These are phyloP conservation scores for Nannochloris sp. DNA, from an alignment of 139 green algal species.

Conservation along the genomic window DNA sequence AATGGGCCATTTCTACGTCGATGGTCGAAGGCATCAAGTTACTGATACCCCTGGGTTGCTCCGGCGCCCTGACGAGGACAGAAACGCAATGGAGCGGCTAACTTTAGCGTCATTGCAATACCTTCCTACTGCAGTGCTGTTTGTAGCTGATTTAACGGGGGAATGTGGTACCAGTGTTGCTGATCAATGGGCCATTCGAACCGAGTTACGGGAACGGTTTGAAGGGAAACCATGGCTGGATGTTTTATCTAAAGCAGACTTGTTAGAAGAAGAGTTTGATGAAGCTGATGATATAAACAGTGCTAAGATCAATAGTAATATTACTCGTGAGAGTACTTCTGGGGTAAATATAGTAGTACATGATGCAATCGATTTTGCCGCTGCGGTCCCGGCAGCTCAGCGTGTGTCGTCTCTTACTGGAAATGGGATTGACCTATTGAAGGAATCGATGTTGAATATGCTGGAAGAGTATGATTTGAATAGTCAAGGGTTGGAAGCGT, in stretches of 20 bases:
- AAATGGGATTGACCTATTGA: slow-evolving; percentile 53
- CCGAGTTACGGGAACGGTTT: slow-evolving; percentile 60
- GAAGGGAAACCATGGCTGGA: slow-evolving; percentile 82
- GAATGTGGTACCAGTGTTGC: slow-evolving; percentile 76
- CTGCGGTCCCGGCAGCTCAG: slow-evolving; percentile 39
- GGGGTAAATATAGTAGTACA: not conserved
- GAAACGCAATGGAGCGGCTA: slow-evolving; percentile 94
- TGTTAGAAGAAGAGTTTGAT: slow-evolving; percentile 55
- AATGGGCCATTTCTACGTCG: slow-evolving; percentile 96
- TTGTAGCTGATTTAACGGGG: slow-evolving; percentile 87
- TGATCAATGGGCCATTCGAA: slow-evolving; percentile 66
- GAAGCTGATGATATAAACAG: not conserved
- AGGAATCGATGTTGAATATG: slow-evolving; percentile 47
- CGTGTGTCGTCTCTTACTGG: slow-evolving; percentile 59
- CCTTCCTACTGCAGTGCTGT: slow-evolving; percentile 80
- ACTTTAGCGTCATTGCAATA: slow-evolving; percentile 83
- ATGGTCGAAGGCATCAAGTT: slow-evolving; percentile 71
- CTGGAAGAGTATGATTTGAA: too few species aligned
- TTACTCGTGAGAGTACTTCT: not conserved
- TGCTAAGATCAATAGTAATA: not conserved
- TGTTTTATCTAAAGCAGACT: slow-evolving; percentile 86
- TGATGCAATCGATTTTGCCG: not conserved
- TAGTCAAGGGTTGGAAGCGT: too few species aligned
- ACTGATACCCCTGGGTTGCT: slow-evolving; percentile 96
- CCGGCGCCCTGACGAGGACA: slow-evolving; percentile 57